Conservation (phyloP, 495 filamentous ascomycete genomes). For the Durotheca rogersii region DNA sequence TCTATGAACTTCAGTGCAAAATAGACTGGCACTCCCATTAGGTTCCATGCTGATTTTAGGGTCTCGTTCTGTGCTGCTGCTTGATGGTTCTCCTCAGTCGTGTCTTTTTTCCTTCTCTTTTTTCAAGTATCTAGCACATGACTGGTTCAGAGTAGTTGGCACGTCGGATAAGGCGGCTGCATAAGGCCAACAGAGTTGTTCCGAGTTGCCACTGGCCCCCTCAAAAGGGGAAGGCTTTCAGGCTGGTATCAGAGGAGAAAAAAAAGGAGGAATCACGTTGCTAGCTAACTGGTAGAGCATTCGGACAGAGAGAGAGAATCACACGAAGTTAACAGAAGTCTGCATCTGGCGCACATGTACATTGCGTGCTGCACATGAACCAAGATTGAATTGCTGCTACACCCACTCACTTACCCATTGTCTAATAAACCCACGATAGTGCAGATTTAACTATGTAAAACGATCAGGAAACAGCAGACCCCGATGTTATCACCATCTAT, state of each 20-base stretch:
- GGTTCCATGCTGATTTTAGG: constrained; percentile 33
- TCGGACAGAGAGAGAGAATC: constrained; percentile 27
- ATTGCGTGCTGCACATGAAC: constrained; percentile 23
- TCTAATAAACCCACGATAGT: no score
- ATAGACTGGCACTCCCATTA: constrained; percentile 37
- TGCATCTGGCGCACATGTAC: constrained; percentile 27
- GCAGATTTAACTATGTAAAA: no score
- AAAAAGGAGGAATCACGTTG: constrained; percentile 20
- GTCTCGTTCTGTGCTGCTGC: constrained; percentile 37
- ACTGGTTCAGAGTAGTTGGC: constrained; percentile 33
- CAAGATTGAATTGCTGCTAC: constrained; percentile 17
- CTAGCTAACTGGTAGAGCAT: constrained; percentile 29
- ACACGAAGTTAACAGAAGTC: constrained; percentile 24
- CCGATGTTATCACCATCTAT: no score
- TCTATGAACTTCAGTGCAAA: constrained; percentile 31
- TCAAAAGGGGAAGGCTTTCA: constrained; percentile 15
- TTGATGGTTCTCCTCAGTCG: constrained; percentile 31
- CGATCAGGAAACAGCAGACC: no score
- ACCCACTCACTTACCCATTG: no score
- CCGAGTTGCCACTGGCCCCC: no score
- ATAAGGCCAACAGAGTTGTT: constrained; percentile 24
- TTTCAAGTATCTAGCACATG: constrained; percentile 24
- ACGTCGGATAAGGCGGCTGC: constrained; percentile 25
- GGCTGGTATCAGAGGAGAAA: constrained; percentile 13
- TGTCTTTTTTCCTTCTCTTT: no score